Percentiles rank a stretch among this genome's conserved stretches.
Conservation (phyloP, 805 yeast genomes). For the Saccharomycopsis selenospora region DNA sequence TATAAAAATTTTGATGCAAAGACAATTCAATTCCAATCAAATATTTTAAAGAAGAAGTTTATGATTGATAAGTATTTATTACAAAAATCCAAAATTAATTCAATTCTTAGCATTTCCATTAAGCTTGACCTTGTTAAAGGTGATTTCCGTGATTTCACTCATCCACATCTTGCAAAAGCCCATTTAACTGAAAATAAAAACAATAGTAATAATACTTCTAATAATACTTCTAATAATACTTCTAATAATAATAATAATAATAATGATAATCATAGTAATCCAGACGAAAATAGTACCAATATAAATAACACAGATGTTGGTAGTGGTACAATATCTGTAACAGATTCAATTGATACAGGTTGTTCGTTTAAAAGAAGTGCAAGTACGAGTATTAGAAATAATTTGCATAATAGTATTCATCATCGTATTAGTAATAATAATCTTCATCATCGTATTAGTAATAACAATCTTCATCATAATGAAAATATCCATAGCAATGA, state of each 20-base stretch:
- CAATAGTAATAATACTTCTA: background rate
- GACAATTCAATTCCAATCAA: background rate
- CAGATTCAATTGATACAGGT: background rate
- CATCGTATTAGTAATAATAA: background rate
- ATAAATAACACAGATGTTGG: background rate
- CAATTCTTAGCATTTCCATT: slow-evolving; percentile 61
- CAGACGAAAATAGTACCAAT: background rate
- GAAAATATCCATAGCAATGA: background rate
- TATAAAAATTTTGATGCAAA: slow-evolving; percentile 23
- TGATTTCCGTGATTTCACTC: slow-evolving; percentile 34
- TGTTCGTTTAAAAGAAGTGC: background rate
- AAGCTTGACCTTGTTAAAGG: slow-evolving; percentile 40
- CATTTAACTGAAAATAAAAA: background rate
- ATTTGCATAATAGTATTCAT: background rate
- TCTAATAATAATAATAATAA: background rate
- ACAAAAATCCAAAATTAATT: slow-evolving; percentile 74
- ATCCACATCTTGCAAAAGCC: background rate
- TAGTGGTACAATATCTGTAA: background rate
- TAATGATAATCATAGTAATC: slow-evolving; percentile 1
- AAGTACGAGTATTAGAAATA: background rate
- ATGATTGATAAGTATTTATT: slow-evolving; percentile 58
- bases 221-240: background rate
- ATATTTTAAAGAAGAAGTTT: slow-evolving; percentile 37
- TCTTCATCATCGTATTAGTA: background rate
- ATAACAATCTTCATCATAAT: background rate